Conservation (phyloP, 306 rosid genomes). For the Acacia acuminata region DNA sequence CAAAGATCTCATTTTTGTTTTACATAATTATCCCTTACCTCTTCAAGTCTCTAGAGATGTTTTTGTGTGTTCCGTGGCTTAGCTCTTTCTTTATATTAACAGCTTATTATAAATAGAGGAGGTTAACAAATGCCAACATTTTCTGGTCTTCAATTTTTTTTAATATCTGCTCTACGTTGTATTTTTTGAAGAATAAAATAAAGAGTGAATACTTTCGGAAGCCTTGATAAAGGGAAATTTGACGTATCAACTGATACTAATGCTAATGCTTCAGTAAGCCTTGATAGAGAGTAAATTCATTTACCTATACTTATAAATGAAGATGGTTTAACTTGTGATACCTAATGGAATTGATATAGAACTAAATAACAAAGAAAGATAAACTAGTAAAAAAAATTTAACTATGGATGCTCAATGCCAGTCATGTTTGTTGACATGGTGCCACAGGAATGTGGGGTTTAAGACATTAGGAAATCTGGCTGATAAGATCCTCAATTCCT, state of each 20-base stretch:
- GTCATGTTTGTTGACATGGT: not conserved
- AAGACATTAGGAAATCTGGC: not conserved
- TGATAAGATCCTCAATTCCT: not conserved
- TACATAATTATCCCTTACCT: not conserved
- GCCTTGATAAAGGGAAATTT: not conserved
- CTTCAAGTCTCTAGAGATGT: not conserved
- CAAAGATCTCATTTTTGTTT: not conserved
- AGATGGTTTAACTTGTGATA: not conserved
- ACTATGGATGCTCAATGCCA: not conserved
- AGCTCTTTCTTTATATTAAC: not conserved
- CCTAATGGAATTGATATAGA: not conserved
- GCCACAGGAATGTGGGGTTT: not conserved
- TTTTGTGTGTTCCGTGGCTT: not conserved
- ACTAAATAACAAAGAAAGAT: not conserved
- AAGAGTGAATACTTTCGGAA: not conserved
- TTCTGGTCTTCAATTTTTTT: not conserved
- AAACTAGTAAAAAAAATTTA: not conserved
- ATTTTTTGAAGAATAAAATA: not conserved
- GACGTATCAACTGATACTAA: not conserved
- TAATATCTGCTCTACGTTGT: not conserved
- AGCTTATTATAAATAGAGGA: not conserved
- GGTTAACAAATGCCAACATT: not conserved
- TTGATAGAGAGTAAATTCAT: not conserved
- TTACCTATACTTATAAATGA: not conserved
- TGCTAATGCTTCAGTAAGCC: not conserved